These are phyloP conservation scores for Protomyces inundatus DNA, from an alignment of 1,139 yeast species.

Conservation along the genomic window DNA sequence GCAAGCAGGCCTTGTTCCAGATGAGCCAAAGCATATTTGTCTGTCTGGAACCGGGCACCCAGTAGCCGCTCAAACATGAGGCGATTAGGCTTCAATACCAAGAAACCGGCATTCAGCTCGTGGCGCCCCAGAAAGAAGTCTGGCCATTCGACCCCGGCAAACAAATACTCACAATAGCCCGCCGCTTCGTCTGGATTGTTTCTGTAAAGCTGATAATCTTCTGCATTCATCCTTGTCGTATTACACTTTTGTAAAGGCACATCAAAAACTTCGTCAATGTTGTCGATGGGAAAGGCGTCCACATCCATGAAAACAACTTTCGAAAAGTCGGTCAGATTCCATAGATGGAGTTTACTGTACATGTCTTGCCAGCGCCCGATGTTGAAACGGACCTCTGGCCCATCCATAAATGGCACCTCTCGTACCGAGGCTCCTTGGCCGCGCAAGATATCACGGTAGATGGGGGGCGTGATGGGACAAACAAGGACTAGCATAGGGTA, in stretches of 20 bases:
- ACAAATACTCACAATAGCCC: constrained; percentile 1
- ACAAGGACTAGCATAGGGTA: constrained; percentile 13
- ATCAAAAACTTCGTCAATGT: constrained; percentile 45
- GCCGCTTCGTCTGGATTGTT: not conserved
- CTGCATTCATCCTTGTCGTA: not conserved
- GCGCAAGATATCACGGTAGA: not conserved
- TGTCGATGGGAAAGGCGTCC: constrained; percentile 63
- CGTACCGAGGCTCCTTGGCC: constrained; percentile 14
- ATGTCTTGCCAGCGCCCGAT: constrained; percentile 11
- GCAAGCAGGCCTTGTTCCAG: constrained; percentile 17
- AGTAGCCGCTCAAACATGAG: constrained; percentile 3
- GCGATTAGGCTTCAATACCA: constrained; percentile 8
- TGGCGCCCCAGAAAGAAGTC: constrained; percentile 3
- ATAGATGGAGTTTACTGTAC: constrained; percentile 43
- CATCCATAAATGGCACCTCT: constrained; percentile 4
- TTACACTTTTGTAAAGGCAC: constrained; percentile 22
- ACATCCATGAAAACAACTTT: constrained; percentile 71
- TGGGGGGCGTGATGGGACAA: constrained; percentile 10
- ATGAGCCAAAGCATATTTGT: constrained; percentile 2
- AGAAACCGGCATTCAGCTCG: constrained; percentile 7
- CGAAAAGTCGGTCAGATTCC: constrained; percentile 58
- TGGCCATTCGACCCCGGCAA: constrained; percentile 9
- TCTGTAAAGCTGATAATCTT: not conserved
- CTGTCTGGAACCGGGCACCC: not conserved
- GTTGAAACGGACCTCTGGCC: not conserved